These are phyloP conservation scores for Ceratocystis variospora DNA, from an alignment of 2,329 filamentous ascomycete species.

Conservation along the genomic window DNA sequence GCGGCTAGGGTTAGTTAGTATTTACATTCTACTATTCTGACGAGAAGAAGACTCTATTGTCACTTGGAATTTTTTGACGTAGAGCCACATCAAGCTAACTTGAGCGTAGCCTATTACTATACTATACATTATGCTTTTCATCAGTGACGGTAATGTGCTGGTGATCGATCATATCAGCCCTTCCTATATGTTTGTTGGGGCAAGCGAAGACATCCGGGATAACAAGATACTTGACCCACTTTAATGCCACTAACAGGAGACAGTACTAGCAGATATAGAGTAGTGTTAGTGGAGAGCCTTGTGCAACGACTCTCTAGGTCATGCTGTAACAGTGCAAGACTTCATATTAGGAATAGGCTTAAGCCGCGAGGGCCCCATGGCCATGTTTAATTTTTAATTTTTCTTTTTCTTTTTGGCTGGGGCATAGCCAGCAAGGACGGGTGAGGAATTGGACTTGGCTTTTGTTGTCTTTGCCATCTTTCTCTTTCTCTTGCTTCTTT, in stretches of 20 bases:
- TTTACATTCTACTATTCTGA: too few relatives aligned
- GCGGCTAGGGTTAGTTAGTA: too few relatives aligned
- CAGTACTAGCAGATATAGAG: fast-evolving
- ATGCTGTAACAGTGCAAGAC: not conserved
- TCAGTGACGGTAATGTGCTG: not conserved
- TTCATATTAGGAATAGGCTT: not conserved
- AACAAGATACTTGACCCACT: not conserved
- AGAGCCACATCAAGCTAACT: too few relatives aligned
- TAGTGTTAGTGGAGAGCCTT: not conserved
- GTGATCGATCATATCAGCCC: not conserved
- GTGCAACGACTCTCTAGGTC: not conserved
- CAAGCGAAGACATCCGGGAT: not conserved
- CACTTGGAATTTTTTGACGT: too few relatives aligned
- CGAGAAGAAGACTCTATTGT: too few relatives aligned
- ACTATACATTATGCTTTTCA: not conserved
- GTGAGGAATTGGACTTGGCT: too few relatives aligned
- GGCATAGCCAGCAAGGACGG: not conserved
- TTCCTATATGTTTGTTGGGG: not conserved
- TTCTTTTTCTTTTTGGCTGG: not conserved
- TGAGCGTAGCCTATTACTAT: not conserved
- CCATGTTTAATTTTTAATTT: not conserved
- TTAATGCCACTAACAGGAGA: not conserved
- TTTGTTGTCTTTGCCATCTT: too few relatives aligned
- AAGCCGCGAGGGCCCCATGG: not conserved
- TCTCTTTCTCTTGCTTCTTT: too few relatives aligned